A percentile compares a stretch with the other conserved stretches of the same genome.
Evolutionary conservation across 2,329 filamentous ascomycete genomes (phyloP).

Genomic region (Talaromyces verruculosus): DNA sequence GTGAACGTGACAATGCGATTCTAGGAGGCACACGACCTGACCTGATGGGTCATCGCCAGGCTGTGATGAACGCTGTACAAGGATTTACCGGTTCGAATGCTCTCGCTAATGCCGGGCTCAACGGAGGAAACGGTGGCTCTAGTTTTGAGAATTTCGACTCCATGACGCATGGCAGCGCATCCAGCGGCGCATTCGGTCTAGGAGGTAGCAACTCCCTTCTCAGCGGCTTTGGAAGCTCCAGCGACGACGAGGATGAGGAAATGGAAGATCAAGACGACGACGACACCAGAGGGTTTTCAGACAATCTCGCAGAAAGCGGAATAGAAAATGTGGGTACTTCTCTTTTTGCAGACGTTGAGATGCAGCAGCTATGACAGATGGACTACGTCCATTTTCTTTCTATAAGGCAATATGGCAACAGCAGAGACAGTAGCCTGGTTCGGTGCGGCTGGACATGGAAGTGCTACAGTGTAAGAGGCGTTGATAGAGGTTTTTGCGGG

Average conservation of each 20-base stretch:
- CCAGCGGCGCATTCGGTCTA: constrained; percentile 70
- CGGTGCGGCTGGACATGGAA: constrained; percentile 15
- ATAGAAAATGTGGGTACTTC: constrained; percentile 66
- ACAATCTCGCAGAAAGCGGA: constrained; percentile 49
- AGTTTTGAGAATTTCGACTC: constrained; percentile 64
- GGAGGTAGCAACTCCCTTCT: constrained; percentile 66
- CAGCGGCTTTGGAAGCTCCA: constrained; percentile 90
- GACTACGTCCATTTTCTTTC: not conserved
- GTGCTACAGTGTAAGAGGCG: constrained; percentile 26
- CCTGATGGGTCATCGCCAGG: constrained; percentile 75
- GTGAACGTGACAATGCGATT: constrained; percentile 97
- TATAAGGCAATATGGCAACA: not conserved
- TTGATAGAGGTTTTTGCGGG: constrained; percentile 14
- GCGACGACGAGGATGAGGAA: constrained; percentile 94
- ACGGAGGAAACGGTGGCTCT: constrained; percentile 56
- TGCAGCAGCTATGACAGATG: constrained; percentile 55
- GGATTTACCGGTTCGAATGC: constrained; percentile 64
- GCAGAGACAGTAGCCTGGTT: constrained; percentile 8
- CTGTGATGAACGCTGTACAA: constrained; percentile 62
- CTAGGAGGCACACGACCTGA: constrained; percentile 92
- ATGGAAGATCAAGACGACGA: constrained; percentile 71
- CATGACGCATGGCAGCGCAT: constrained; percentile 63
- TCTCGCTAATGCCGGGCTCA: constrained; percentile 77
- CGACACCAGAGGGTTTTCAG: constrained; percentile 44
- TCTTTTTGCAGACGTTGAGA: constrained; percentile 62